These are phyloP conservation scores for Thozetella sp. DNA, from an alignment of 495 filamentous ascomycete genomes.

Conservation along the genomic window DNA sequence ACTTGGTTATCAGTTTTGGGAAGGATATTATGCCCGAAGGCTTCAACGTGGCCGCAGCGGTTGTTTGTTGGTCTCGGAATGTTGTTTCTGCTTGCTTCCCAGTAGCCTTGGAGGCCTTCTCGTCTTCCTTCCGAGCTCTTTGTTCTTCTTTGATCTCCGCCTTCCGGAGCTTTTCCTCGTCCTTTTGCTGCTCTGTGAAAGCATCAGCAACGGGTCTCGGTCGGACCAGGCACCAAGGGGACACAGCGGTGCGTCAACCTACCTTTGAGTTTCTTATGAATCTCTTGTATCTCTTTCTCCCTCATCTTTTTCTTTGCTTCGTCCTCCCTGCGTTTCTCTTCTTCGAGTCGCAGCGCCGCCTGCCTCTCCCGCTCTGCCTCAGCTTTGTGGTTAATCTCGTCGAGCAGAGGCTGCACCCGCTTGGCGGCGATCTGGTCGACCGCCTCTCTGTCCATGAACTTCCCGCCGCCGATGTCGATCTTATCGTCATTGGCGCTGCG, in stretches of 20 bases:
- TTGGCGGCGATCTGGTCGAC: constrained; percentile 79
- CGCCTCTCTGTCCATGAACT: constrained; percentile 75
- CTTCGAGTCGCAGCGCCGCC: constrained; percentile 49
- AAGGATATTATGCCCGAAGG: constrained; percentile 15
- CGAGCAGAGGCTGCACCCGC: constrained; percentile 85
- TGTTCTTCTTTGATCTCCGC: constrained; percentile 54
- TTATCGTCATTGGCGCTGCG: constrained; percentile 52
- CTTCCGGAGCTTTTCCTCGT: constrained; percentile 43
- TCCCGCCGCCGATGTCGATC: constrained; percentile 80
- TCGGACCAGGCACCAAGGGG: background rate
- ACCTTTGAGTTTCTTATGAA: constrained; percentile 44
- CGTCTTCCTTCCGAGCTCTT: constrained; percentile 50
- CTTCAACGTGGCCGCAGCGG: background rate
- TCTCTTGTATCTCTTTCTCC: constrained; percentile 45
- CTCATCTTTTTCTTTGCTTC: constrained; percentile 41
- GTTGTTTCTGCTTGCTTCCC: constrained; percentile 16
- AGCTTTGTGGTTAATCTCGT: constrained; percentile 80
- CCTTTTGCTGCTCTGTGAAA: constrained; percentile 47
- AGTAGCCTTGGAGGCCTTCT: constrained; percentile 40
- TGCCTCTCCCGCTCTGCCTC: constrained; percentile 66
- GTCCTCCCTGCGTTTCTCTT: constrained; percentile 47
- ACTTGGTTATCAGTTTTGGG: constrained; percentile 5
- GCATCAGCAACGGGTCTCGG: constrained; percentile 12
- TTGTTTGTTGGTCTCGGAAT: background rate
- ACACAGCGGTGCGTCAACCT: constrained; percentile 8